phyloP scores from a whole-genome alignment of 2,329 filamentous ascomycete genomes.

The Escovopsis sp. region DNA sequence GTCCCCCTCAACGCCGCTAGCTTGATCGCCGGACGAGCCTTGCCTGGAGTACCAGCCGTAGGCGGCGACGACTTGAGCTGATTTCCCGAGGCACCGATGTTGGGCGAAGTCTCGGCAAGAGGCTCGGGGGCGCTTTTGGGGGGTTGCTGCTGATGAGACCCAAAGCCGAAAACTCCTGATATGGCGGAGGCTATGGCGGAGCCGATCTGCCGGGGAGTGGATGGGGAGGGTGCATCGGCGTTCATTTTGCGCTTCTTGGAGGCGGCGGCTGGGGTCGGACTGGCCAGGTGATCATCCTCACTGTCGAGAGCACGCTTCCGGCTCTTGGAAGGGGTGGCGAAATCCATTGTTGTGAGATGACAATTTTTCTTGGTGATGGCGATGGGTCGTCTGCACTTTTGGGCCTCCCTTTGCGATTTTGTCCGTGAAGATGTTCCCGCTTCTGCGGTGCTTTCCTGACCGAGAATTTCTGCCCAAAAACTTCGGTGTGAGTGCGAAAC shows the following conservation, averaged over 20 bases:
- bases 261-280: constrained; percentile 13
- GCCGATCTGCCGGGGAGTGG: constrained; percentile 17
- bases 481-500: too few relatives aligned
- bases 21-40: constrained; percentile 21
- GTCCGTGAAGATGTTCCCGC: too few relatives aligned
- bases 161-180: constrained; percentile 14
- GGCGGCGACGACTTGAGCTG: constrained; percentile 5
- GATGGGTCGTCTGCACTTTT: too few relatives aligned
- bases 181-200: constrained; percentile 19
- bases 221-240: constrained; percentile 12
- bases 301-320: constrained; percentile 12
- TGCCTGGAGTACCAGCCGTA: constrained; percentile 5
- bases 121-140: constrained; percentile 3
- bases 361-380: too few relatives aligned
- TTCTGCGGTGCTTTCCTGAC: too few relatives aligned
- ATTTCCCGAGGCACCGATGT: not conserved
- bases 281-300: constrained; percentile 8
- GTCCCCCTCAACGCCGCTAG: constrained; percentile 22
- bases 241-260: constrained; percentile 20
- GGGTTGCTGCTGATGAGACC: constrained; percentile 4
- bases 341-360: constrained; percentile 12
- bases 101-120: not conserved
- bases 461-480: too few relatives aligned
- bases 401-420: too few relatives aligned
- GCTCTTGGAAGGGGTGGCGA: constrained; percentile 9